Percentiles rank a stretch among this genome's conserved stretches.
Evolutionary conservation across 2,329 filamentous ascomycete species (phyloP).

Genomic region (Aspergillus vadensis): DNA sequence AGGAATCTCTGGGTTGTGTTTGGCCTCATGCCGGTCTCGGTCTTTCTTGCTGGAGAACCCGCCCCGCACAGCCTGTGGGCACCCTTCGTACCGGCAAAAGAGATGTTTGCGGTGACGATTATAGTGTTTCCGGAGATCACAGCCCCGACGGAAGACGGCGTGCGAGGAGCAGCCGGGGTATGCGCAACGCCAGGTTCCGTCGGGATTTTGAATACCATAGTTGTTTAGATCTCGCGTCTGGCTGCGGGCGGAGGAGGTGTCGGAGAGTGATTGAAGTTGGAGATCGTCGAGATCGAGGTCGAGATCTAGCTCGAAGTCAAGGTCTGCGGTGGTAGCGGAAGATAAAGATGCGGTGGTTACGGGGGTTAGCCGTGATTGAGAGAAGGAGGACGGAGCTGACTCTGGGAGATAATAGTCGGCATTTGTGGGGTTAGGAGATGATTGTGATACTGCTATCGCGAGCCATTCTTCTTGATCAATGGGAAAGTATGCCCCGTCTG

Average conservation of each 20-base stretch:
- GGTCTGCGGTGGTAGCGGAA: conserved; percentile 4
- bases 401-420: not conserved
- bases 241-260: conserved; percentile 3
- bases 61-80: conserved; percentile 57
- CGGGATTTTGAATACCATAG: conserved; percentile 35
- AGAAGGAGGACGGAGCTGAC: not conserved
- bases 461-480: not conserved
- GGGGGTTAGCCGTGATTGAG: conserved; percentile 8
- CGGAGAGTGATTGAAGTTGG: not conserved
- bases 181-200: conserved; percentile 58
- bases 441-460: not conserved
- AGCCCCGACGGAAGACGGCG: conserved; percentile 60
- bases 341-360: not conserved
- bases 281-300: not conserved
- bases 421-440: not conserved
- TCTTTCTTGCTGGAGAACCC: conserved; percentile 67
- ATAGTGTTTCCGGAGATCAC: conserved; percentile 64
- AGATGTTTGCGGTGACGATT: conserved; percentile 64
- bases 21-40: conserved; percentile 62
- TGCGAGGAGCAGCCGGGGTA: conserved; percentile 62
- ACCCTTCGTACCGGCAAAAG: conserved; percentile 61
- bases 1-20: conserved; percentile 62
- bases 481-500: not conserved
- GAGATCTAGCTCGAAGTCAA: conserved; percentile 9
- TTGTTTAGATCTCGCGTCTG: conserved; percentile 28